Percentiles rank a stretch among this genome's conserved stretches.
Evolutionary conservation across 1,139 yeast species (phyloP).

Genomic region (Geotrichum reessii): DNA sequence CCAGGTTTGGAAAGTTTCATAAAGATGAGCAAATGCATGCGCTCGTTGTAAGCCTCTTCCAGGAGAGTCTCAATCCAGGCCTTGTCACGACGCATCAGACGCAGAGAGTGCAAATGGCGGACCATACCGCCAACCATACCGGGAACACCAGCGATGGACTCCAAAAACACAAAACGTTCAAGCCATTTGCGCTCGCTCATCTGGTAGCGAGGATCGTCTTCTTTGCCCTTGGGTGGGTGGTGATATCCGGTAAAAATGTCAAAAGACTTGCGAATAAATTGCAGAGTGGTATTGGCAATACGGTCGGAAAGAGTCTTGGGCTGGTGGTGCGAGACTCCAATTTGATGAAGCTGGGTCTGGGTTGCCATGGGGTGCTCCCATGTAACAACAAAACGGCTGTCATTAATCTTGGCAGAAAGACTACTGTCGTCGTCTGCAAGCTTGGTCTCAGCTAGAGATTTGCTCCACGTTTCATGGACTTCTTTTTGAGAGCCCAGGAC

Average conservation of each 20-base stretch:
- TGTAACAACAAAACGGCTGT: slow-evolving; percentile 14
- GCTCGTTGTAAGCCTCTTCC: slow-evolving; percentile 75
- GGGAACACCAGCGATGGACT: slow-evolving; percentile 73
- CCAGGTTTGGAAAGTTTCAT: slow-evolving; percentile 62
- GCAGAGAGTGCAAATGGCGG: slow-evolving; percentile 57
- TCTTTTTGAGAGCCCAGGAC: slow-evolving; percentile 6
- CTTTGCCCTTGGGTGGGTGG: slow-evolving; percentile 40
- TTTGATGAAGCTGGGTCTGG: slow-evolving; percentile 19
- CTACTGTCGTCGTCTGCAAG: neutral
- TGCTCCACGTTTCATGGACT: slow-evolving; percentile 14
- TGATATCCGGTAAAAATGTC: slow-evolving; percentile 66
- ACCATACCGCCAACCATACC: slow-evolving; percentile 71
- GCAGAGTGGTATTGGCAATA: slow-evolving; percentile 47
- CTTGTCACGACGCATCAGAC: slow-evolving; percentile 58
- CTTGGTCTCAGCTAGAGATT: slow-evolving; percentile 12
- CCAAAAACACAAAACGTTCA: slow-evolving; percentile 61
- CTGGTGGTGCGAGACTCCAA: slow-evolving; percentile 49
- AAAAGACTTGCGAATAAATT: slow-evolving; percentile 45
- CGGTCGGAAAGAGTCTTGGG: slow-evolving; percentile 49
- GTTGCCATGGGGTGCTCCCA: slow-evolving; percentile 18
- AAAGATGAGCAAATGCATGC: slow-evolving; percentile 71
- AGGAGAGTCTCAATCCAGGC: slow-evolving; percentile 72
- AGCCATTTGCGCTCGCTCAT: slow-evolving; percentile 67
- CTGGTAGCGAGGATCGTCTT: slow-evolving; percentile 44
- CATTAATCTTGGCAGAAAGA: slow-evolving; percentile 1